phyloP scores from a whole-genome alignment of 2,329 filamentous ascomycete genomes.

The Graphilbum ipis-grandicollis region DNA sequence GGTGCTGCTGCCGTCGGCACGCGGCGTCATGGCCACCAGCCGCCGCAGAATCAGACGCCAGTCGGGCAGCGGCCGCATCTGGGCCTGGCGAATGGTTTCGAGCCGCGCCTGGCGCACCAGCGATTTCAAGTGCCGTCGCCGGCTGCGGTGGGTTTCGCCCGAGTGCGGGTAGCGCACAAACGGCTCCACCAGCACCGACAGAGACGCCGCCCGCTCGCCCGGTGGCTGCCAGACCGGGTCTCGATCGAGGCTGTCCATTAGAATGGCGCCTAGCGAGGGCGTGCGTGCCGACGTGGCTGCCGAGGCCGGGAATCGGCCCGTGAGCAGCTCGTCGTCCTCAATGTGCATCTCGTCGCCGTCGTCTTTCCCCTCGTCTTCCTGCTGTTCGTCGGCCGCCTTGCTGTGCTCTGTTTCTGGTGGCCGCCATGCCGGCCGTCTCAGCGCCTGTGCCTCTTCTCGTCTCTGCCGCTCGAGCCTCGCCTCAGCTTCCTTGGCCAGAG shows the following conservation, averaged over 20 bases:
- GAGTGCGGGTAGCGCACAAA: slow-evolving; percentile 8
- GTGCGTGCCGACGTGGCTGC: neutral
- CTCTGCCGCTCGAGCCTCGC: neutral
- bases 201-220: slow-evolving; percentile 1
- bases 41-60: slow-evolving; percentile 23
- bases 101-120: slow-evolving; percentile 20
- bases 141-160: slow-evolving; percentile 10
- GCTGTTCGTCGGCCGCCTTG: too few relatives aligned
- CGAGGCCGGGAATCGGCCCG: neutral
- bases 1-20: slow-evolving; percentile 1
- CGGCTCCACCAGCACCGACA: slow-evolving; percentile 15
- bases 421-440: neutral
- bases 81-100: slow-evolving; percentile 16
- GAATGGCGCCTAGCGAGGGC: slow-evolving; percentile 5
- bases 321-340: too few relatives aligned
- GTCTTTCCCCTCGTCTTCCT: too few relatives aligned
- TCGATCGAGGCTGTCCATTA: slow-evolving; percentile 10
- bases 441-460: neutral
- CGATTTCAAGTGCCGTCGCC: slow-evolving; percentile 9
- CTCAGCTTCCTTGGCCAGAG: slow-evolving; percentile 2
- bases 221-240: slow-evolving; percentile 9
- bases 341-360: too few relatives aligned
- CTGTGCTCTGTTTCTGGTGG: neutral
- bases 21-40: slow-evolving; percentile 20
- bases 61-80: slow-evolving; percentile 14